Percentiles rank a stretch among this genome's conserved stretches.
phyloP scores from a whole-genome alignment of 331 rosid species.

The Phaseolus coccineus region DNA sequence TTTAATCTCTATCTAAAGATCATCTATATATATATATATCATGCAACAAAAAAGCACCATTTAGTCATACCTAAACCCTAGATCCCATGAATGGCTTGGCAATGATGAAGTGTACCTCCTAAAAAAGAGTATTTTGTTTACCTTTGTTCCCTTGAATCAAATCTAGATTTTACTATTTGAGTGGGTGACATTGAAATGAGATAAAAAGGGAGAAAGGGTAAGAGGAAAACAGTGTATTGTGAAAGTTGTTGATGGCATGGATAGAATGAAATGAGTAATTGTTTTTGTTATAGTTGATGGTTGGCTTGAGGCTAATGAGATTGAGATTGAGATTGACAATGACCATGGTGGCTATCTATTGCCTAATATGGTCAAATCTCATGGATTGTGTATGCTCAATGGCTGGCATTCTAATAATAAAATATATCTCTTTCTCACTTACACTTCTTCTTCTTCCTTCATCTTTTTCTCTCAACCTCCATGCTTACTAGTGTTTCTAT shows the following conservation, averaged over 20 bases:
- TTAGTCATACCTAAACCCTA: too few species aligned
- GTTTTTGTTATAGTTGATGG: neutral
- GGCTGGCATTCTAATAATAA: slow-evolving; percentile 48
- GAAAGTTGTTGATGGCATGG: slow-evolving; percentile 39
- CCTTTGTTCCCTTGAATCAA: too few species aligned
- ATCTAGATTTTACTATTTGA: neutral
- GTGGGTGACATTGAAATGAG: neutral
- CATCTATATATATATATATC: neutral
- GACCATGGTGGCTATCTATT: slow-evolving; percentile 39
- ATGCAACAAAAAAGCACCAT: neutral
- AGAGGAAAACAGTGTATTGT: neutral
- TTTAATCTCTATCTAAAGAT: neutral
- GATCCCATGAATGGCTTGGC: too few species aligned
- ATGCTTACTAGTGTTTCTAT: neutral
- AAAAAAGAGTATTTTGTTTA: too few species aligned
- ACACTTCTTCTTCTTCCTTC: neutral
- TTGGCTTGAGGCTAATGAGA: slow-evolving; percentile 41
- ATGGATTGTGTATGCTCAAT: slow-evolving; percentile 68
- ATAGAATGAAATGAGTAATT: neutral
- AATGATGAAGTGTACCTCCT: too few species aligned
- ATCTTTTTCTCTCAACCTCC: neutral
- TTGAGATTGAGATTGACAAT: slow-evolving; percentile 29
- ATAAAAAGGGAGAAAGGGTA: too few species aligned
- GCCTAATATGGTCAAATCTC: slow-evolving; percentile 52
- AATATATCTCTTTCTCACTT: slow-evolving; percentile 27